Base-by-base conservation (phyloP, 2,329 filamentous ascomycete species). In the Metarhizium robertsii region DNA sequence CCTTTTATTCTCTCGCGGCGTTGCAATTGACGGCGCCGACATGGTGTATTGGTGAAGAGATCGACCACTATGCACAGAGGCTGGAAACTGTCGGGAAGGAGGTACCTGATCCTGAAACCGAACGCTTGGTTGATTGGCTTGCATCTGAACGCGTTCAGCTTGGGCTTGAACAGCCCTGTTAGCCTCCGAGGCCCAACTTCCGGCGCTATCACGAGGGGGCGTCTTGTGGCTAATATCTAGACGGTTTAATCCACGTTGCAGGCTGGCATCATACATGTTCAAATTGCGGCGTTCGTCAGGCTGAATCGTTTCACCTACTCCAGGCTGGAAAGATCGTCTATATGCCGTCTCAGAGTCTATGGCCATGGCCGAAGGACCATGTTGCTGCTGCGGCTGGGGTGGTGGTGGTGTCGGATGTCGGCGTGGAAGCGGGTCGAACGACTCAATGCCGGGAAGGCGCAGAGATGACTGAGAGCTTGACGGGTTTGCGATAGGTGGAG, bases 401-500 rank as follows among this genome's bases (percentile, higher is more conserved):
- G 38, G 38, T 1, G 82, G 80, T 7, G 86, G 84, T 0, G 87
- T 82, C 13, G 76, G 68, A 1, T 84, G 79, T 20, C 80, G 50
- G 10, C 56, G 80, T 56, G 81, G 80, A 29, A 88, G 76, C 55
- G 89, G 85, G 65, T 92, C 90, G 63, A 96, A 96, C 16, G 90
- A 95, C 67, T 95, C 90, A 61, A 96, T 96, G 14, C 92, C 91
- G 1, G 92, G 92, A 14, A 96, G 78, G 43, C 90, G 84, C 14
- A 90, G 75, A 4, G 78, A 72, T 6, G 78, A 80, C 62, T 86
- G 84, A 65, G 69, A 76, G 68, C 71, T 83, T 42, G 68, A 67
- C 6, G 68, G 73, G 55, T 69, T 76, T 43, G 70, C 73, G 36
- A 75, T 71, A 61, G 69, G 80, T 66, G 70, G 81, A 67, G 65